phyloP scores from a whole-genome alignment of 148 eudicot species.

The Pharnaceum exiguum region DNA sequence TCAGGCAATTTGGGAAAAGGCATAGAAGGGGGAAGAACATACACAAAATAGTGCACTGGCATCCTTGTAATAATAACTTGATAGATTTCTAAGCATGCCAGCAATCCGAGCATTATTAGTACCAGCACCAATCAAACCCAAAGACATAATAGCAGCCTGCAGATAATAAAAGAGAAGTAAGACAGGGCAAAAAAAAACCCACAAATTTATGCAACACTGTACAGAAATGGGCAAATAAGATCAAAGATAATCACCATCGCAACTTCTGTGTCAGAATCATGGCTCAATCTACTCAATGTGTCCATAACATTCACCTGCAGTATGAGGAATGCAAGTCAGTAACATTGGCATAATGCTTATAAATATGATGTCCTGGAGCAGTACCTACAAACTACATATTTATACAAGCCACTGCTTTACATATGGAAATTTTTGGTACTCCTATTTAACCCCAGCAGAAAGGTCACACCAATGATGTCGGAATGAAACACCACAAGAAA shows the following conservation, averaged over 20 bases:
- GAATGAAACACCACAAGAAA: too few species aligned
- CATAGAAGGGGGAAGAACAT: slow-evolving; percentile 16
- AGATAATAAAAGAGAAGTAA: slow-evolving; percentile 1
- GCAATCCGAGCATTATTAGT: slow-evolving; percentile 97
- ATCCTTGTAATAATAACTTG: slow-evolving; percentile 90
- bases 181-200: not conserved
- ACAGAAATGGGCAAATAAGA: not conserved
- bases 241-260: slow-evolving; percentile 53
- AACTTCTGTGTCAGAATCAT: slow-evolving; percentile 85
- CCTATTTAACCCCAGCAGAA: too few species aligned
- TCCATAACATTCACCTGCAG: slow-evolving; percentile 94
- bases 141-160: slow-evolving; percentile 88
- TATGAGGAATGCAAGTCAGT: slow-evolving; percentile 7
- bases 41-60: slow-evolving; percentile 86
- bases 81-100: slow-evolving; percentile 90
- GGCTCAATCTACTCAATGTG: slow-evolving; percentile 91
- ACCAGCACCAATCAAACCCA: slow-evolving; percentile 96
- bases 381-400: too few species aligned
- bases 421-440: too few species aligned
- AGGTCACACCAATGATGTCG: too few species aligned
- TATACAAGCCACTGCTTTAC: too few species aligned
- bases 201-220: not conserved
- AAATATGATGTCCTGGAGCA: too few species aligned
- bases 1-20: slow-evolving; percentile 1
- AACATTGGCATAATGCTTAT: not conserved